Conservation (phyloP, 176 grass and related monocot genomes). For the Cocos nucifera region DNA sequence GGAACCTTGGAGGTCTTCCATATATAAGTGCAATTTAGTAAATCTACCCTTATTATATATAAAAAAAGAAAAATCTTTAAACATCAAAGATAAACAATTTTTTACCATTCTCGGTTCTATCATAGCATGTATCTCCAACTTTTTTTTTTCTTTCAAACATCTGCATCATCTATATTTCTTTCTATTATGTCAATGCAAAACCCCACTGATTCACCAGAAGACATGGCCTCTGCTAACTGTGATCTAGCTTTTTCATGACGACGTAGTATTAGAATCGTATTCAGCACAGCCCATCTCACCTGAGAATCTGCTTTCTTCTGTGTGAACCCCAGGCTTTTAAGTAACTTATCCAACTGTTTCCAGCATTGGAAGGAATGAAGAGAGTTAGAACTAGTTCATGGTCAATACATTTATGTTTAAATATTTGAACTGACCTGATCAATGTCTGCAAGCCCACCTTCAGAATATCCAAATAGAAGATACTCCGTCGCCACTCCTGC, state of each 20-base stretch:
- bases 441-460: conserved; percentile 68
- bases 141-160: conserved; percentile 10
- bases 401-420: neutral
- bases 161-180: conserved; percentile 6
- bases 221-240: conserved; percentile 32
- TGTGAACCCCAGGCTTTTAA: conserved; percentile 42
- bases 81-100: too few species aligned
- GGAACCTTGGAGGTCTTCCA: too few species aligned
- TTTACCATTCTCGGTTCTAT: too few species aligned
- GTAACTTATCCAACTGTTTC: conserved; percentile 31
- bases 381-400: neutral
- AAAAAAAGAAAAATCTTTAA: too few species aligned
- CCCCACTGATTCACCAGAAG: conserved; percentile 27
- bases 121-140: too few species aligned
- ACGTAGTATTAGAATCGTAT: conserved; percentile 30
- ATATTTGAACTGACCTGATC: conserved; percentile 28
- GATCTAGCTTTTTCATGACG: conserved; percentile 35
- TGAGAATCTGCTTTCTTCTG: conserved; percentile 36
- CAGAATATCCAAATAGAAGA: conserved; percentile 59
- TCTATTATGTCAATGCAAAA: conserved; percentile 35
- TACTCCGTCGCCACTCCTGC: conserved; percentile 72
- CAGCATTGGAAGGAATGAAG: neutral
- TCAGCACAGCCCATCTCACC: conserved; percentile 43
- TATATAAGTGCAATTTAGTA: too few species aligned
- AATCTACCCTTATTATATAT: too few species aligned